phyloP scores from a whole-genome alignment of 331 rosid species.

The Spiraea crenata region DNA sequence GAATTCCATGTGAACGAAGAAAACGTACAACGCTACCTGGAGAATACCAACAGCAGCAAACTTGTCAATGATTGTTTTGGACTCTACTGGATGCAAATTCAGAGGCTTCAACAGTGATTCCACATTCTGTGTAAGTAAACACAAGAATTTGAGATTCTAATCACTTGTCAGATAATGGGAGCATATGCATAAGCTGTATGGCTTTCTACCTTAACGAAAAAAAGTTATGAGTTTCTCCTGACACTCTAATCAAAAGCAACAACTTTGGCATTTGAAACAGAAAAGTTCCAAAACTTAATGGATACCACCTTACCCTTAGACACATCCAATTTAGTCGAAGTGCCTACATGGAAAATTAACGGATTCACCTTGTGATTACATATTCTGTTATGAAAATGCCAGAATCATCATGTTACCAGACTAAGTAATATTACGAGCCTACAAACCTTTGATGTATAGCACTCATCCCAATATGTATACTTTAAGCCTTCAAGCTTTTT shows the following conservation, averaged over 20 bases:
- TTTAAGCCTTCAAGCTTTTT: constrained; percentile 48
- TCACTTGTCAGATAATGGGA: not conserved
- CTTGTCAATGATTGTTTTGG: constrained; percentile 73
- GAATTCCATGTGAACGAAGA: not conserved
- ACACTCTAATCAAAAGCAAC: not conserved
- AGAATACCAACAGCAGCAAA: constrained; percentile 95
- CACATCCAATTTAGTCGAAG: not conserved
- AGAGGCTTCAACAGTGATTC: constrained; percentile 60
- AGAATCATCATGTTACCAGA: not conserved
- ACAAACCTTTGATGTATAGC: constrained; percentile 74
- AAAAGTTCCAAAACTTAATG: not conserved
- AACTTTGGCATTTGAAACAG: not conserved
- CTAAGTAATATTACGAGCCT: not conserved
- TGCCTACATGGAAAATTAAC: not conserved
- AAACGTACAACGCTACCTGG: constrained; percentile 42
- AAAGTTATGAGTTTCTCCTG: not conserved
- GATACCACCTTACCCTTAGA: not conserved
- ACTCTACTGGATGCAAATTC: constrained; percentile 38
- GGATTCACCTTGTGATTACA: not conserved
- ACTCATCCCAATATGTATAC: constrained; percentile 86
- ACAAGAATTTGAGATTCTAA: not conserved
- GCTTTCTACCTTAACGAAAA: too few species aligned
- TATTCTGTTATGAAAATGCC: not conserved
- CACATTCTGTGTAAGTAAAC: constrained; percentile 48
- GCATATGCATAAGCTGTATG: not conserved